Evolutionary conservation across 2,329 filamentous ascomycete species (phyloP).

Genomic region (Claviceps sp.): DNA sequence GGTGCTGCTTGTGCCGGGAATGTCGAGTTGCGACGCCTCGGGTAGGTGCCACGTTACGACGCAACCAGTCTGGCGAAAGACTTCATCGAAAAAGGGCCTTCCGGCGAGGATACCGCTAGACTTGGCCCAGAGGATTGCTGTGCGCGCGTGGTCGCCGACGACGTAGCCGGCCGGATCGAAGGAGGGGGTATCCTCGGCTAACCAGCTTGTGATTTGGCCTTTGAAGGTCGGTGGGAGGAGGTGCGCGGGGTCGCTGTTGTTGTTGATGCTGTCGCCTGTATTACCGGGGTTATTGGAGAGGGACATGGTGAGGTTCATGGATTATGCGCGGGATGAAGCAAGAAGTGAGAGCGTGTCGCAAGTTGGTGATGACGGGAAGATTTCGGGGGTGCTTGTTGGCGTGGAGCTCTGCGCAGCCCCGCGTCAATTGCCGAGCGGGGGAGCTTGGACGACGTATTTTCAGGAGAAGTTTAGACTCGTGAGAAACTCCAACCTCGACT

Average conservation of each 20-base stretch:
- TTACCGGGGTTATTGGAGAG: neutral
- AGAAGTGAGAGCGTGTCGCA: too few species aligned
- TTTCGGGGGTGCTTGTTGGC: too few species aligned
- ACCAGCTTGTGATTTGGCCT: conserved; percentile 66
- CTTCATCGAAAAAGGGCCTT: conserved; percentile 88
- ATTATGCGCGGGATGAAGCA: too few species aligned
- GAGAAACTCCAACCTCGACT: too few species aligned
- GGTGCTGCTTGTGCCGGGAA: conserved; percentile 1
- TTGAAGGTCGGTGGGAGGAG: conserved; percentile 81
- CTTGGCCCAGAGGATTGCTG: conserved; percentile 56
- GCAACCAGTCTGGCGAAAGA: conserved; percentile 82
- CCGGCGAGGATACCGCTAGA: conserved; percentile 75
- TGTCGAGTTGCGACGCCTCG: conserved; percentile 47
- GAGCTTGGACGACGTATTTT: too few species aligned
- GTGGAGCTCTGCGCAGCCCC: too few species aligned
- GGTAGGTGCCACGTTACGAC: conserved; percentile 75
- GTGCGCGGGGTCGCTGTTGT: conserved; percentile 20
- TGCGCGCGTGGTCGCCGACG: conserved; percentile 57
- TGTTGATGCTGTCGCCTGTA: neutral
- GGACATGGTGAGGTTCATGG: neutral
- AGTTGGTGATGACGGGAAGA: too few species aligned
- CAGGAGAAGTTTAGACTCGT: too few species aligned
- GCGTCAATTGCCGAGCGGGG: too few species aligned
- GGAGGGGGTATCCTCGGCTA: conserved; percentile 89
- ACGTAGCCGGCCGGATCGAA: conserved; percentile 98